Evolutionary conservation across 768 basidiomycete genomes (phyloP), one percentile per base, ranked within the genome.

Genomic region (Mycena floridula): DNA sequence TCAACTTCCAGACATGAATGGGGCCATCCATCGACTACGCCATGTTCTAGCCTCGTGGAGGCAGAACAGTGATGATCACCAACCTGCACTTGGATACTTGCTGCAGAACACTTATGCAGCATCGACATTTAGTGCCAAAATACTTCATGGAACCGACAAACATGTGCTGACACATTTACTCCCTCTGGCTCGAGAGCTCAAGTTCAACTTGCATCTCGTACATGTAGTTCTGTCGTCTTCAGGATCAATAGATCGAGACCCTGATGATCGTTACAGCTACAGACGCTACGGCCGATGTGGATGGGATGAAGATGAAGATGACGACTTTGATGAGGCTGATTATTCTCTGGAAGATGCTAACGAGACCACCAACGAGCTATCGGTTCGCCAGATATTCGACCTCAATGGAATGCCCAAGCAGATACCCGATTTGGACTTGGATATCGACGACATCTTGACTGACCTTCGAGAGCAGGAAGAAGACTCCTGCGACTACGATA

Each of bases 41-140:
- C 26, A 52, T 36, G 42, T 52, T 26, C 24, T 54, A 43, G 46
- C 42, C 2, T 52, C 49, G 7, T 54, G 54, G 54, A 52, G 46
- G 11, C 48, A 54, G 39, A 25, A 37, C 21, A 4, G 38, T 3
- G 48, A 36, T 3, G 44, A 42, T 45, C 46, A 9, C 51, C 51
- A 5, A 20, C 35, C 18, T 41, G 52, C 2, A 48, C 49, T 7
- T 52, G 43, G 25, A 41, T 55, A 2, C n/a, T 50, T 18, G 46
- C 43, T n/a, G 25, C 49, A 50, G 15, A 44, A 45, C 15, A 46
- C 48, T 24, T 11, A 20, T 4, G 35, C 30, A 24, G 35, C 42
- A 3, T 8, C 21, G 32, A 46, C 44, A 18, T 55, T 55, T 30
- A 21, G 39, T 6, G 51, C 47, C 0, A 35, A 43, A 36, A 48